phyloP scores from a whole-genome alignment of 78 protist species.

The Thecamonas trahens region DNA sequence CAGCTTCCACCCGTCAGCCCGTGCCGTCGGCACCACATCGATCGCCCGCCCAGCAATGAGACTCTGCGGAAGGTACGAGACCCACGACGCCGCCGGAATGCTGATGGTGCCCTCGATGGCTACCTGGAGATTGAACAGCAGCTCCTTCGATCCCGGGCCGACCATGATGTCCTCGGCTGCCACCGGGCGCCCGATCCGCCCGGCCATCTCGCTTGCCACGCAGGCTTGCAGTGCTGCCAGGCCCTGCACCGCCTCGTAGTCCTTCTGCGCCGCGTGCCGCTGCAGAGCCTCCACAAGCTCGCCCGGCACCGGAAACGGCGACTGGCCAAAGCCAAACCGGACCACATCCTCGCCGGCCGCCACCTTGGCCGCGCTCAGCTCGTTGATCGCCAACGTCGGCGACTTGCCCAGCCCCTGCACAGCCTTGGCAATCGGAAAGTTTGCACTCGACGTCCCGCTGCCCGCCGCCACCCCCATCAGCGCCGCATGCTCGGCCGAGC shows the following conservation, averaged over 20 bases:
- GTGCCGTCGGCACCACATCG: background rate
- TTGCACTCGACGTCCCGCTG: too few relatives aligned
- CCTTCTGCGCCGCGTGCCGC: too few relatives aligned
- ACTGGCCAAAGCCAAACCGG: conserved; percentile 23
- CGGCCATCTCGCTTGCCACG: background rate
- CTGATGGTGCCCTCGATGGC: too few relatives aligned
- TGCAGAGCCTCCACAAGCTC: conserved; percentile 1
- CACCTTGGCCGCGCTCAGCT: background rate
- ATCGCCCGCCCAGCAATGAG: background rate
- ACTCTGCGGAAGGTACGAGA: conserved; percentile 11
- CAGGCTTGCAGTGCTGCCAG: background rate
- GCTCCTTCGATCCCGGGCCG: too few relatives aligned
- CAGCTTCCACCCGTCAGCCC: background rate
- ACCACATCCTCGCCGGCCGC: background rate
- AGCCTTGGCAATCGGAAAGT: too few relatives aligned
- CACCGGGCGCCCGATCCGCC: too few relatives aligned
- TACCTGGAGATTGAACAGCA: background rate
- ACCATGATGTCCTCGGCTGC: too few relatives aligned
- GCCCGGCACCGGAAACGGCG: conserved; percentile 7
- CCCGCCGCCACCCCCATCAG: too few relatives aligned
- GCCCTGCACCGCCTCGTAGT: conserved; percentile 8
- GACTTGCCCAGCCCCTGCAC: background rate
- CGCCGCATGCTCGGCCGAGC: too few relatives aligned
- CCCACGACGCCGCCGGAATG: too few relatives aligned
- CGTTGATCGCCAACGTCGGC: background rate